A percentile compares a stretch with the other conserved stretches of the same genome.
Evolutionary conservation across 1,139 yeast genomes (phyloP).

Genomic region (Taphrina sp.): DNA sequence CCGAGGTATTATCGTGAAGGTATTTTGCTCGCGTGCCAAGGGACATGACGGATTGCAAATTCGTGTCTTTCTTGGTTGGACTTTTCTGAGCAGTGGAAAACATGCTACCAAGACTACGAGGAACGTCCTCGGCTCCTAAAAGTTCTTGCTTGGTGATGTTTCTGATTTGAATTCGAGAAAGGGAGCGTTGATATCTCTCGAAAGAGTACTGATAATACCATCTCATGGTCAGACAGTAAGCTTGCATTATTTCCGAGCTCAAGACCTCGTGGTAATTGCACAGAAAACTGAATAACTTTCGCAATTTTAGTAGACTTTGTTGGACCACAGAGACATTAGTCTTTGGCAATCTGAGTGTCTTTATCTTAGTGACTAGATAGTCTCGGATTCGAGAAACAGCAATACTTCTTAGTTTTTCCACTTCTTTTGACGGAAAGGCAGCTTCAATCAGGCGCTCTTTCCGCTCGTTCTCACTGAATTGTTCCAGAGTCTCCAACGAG

Average conservation of each 20-base stretch:
- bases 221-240: constrained; percentile 80
- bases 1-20: constrained; percentile 25
- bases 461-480: constrained; percentile 32
- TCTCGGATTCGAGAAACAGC: constrained; percentile 74
- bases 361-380: constrained; percentile 62
- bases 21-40: constrained; percentile 31
- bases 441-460: constrained; percentile 25
- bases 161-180: constrained; percentile 61
- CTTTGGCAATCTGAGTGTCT: constrained; percentile 56
- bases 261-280: constrained; percentile 57
- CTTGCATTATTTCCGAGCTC: constrained; percentile 72
- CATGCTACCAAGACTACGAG: constrained; percentile 21
- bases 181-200: constrained; percentile 71
- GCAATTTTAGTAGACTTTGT: constrained; percentile 55
- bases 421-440: constrained; percentile 31
- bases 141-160: constrained; percentile 55
- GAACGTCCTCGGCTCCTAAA: constrained; percentile 48
- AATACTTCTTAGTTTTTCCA: constrained; percentile 43
- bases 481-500: constrained; percentile 36
- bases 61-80: constrained; percentile 3
- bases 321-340: constrained; percentile 72
- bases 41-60: constrained; percentile 12
- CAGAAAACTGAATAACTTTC: constrained; percentile 62
- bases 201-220: constrained; percentile 88
- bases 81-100: constrained; percentile 15